phyloP scores from a whole-genome alignment of 768 basidiomycete genomes.

The Boletus reticulatus region DNA sequence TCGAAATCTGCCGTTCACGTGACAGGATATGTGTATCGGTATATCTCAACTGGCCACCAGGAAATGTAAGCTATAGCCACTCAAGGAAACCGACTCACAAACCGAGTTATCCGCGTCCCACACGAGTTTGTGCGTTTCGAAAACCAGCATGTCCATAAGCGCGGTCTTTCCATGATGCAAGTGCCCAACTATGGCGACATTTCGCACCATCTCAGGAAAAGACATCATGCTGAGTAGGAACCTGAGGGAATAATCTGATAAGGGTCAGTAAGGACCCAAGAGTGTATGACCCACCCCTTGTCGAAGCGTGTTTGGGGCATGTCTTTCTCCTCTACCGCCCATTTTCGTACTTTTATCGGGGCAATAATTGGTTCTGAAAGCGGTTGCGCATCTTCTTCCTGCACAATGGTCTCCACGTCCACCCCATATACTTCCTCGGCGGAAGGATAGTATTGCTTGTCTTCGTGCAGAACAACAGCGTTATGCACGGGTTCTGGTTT shows the following conservation, averaged over 20 bases:
- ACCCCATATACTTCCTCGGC: constrained; percentile 90
- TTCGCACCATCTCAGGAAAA: constrained; percentile 93
- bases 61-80: constrained; percentile 21
- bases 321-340: constrained; percentile 92
- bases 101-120: constrained; percentile 94
- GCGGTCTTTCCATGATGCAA: constrained; percentile 98
- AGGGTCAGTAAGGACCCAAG: constrained; percentile 1
- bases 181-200: constrained; percentile 95
- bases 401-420: constrained; percentile 94
- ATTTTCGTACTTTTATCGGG: constrained; percentile 92
- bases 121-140: constrained; percentile 92
- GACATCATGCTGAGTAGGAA: constrained; percentile 90
- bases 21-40: constrained; percentile 94
- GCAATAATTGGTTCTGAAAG: constrained; percentile 93
- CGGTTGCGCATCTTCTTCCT: constrained; percentile 97
- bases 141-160: constrained; percentile 94
- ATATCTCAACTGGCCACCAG: constrained; percentile 69
- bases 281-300: constrained; percentile 66
- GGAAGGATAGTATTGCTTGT: constrained; percentile 97
- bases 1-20: constrained; percentile 85
- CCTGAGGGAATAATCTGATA: constrained; percentile 40
- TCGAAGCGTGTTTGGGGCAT: constrained; percentile 98
- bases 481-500: constrained; percentile 70
- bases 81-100: constrained; percentile 29
- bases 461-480: constrained; percentile 89